These are phyloP conservation scores for Emergomyces pasteurianus DNA, from an alignment of 2,329 filamentous ascomycete species.

Conservation along the genomic window DNA sequence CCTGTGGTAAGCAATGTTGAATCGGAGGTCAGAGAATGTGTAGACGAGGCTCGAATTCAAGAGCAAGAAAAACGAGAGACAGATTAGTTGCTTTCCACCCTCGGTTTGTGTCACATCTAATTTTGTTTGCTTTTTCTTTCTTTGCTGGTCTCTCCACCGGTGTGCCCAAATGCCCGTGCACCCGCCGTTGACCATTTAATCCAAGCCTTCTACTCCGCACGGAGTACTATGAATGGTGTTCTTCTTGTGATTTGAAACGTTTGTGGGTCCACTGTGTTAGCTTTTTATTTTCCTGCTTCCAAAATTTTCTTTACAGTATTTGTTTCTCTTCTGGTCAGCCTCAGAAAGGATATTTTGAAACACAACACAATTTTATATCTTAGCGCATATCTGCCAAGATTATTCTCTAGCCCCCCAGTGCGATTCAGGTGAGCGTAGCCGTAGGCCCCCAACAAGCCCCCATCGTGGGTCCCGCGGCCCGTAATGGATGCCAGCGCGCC, in stretches of 20 bases:
- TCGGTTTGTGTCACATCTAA: neutral
- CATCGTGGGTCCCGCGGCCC: neutral
- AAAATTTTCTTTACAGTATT: neutral
- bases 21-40: neutral
- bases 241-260: neutral
- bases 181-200: neutral
- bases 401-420: neutral
- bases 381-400: neutral
- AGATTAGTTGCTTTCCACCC: neutral
- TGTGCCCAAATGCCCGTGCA: neutral
- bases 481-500: neutral
- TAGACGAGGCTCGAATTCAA: neutral
- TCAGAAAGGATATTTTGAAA: neutral
- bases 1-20: neutral
- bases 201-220: no score
- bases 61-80: neutral
- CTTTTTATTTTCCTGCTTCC: neutral
- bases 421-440: neutral
- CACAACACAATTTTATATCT: neutral
- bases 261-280: no score
- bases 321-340: neutral
- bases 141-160: neutral
- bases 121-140: neutral
- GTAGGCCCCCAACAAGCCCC: neutral
- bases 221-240: no score